These are phyloP conservation scores for Fusarium euwallaceae DNA, from an alignment of 2,329 filamentous ascomycete species.

Conservation along the genomic window DNA sequence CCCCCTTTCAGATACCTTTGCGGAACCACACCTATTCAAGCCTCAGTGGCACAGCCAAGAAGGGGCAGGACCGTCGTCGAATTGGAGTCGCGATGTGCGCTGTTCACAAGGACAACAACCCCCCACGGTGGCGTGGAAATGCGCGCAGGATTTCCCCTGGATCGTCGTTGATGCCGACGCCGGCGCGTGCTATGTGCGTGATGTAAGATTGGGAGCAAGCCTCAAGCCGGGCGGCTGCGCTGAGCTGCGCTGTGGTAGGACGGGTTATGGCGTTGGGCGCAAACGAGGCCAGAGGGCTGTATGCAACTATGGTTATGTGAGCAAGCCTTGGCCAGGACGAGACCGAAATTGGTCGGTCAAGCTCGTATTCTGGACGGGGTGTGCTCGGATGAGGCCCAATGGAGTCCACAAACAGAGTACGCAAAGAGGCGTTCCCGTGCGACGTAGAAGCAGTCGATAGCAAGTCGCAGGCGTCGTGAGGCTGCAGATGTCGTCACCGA, in stretches of 20 bases:
- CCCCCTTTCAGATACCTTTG: constrained; percentile 47
- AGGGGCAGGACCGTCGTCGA: constrained; percentile 42
- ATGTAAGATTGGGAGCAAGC: constrained; percentile 28
- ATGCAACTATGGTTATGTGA: constrained; percentile 44
- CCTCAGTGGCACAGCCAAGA: constrained; percentile 50
- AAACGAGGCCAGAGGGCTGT: constrained; percentile 38
- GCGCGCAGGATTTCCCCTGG: constrained; percentile 33
- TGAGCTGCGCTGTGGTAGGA: constrained; percentile 32
- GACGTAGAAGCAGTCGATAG: constrained; percentile 43
- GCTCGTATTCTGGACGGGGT: constrained; percentile 50
- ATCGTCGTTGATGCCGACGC: constrained; percentile 25
- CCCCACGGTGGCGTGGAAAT: constrained; percentile 41
- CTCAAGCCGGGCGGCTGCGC: constrained; percentile 28
- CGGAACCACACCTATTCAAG: constrained; percentile 52
- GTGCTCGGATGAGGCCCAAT: constrained; percentile 44
- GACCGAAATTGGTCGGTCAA: constrained; percentile 45
- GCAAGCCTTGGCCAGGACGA: constrained; percentile 38
- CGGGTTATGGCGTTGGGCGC: constrained; percentile 38
- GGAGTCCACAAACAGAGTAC: constrained; percentile 40
- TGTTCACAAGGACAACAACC: constrained; percentile 35
- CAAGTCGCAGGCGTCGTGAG: constrained; percentile 33
- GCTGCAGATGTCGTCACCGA: constrained; percentile 40
- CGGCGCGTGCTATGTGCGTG: constrained; percentile 28
- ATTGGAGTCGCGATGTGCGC: constrained; percentile 32
- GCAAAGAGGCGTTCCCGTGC: constrained; percentile 43